Base-by-base conservation (phyloP, 1,284 basidiomycete genomes). In the Wolfiporia cocos region DNA sequence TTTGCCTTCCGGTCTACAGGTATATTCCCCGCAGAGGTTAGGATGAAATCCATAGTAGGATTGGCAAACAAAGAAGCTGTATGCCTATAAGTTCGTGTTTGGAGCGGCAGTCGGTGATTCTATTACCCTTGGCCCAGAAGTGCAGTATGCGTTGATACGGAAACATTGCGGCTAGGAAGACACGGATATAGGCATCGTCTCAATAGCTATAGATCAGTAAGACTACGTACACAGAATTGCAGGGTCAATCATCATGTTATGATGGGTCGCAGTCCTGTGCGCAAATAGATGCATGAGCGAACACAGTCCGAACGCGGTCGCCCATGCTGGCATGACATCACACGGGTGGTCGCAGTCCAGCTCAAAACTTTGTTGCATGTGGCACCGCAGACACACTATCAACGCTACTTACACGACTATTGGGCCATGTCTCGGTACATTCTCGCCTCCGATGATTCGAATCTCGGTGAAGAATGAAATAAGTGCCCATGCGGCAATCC, bases 201-300 rank as follows among this genome's bases (percentile, higher is more conserved):
- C 11, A 9, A 31, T 21, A 20, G 32, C 1, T 3, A 0, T 3
- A n/a, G 12, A 2, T 14, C 12, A n/a, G 2, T 14, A 20, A 15
- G 17, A 3, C 35, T 39, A 71, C 86, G 60, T 62, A 93, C 91
- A 86, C 17, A 90, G 68, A 46, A 87, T 66, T 24, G 78, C 79
- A 18, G 87, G 86, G 64, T 93, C 91, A 24, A 94, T 74, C 71
- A 92, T 91, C 90, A 93, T 93, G 61, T 92, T 93, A 56, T 90
- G 83, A 61, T 93, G 91, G 5, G 89, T 91, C 41, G 87, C 86
- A 17, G 86, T 81, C 44, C 90, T 92, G 55, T n/a, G 28, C n/a
- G n/a, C n/a, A n/a, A n/a, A n/a, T n/a, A n/a, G n/a, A n/a, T n/a
- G n/a, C n/a, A n/a, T n/a, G n/a, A n/a, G n/a, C n/a, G n/a, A n/a